A percentile compares a stretch with the other conserved stretches of the same genome.
These are phyloP conservation scores for Hortaea werneckii DNA, from an alignment of 2,329 filamentous ascomycete species.

Conservation along the genomic window DNA sequence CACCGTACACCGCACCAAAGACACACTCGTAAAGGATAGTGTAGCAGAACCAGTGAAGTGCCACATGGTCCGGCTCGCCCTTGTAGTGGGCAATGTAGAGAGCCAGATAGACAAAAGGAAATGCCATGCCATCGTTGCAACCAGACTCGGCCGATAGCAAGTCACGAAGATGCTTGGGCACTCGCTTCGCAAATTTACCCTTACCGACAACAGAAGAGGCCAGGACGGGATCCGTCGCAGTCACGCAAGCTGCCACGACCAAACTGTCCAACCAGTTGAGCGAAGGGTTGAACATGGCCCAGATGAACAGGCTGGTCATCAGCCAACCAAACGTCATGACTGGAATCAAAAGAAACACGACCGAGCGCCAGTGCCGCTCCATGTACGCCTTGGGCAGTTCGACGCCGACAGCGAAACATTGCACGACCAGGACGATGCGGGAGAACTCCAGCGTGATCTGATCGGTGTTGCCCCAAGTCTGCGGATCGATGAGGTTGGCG, in stretches of 20 bases:
- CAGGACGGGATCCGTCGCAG: constrained; percentile 90
- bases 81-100: constrained; percentile 82
- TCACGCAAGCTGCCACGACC: constrained; percentile 82
- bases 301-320: constrained; percentile 84
- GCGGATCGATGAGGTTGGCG: constrained; percentile 67
- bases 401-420: constrained; percentile 86
- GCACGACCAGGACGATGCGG: constrained; percentile 78
- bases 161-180: constrained; percentile 95
- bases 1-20: constrained; percentile 82
- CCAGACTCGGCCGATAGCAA: constrained; percentile 91
- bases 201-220: constrained; percentile 97
- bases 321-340: constrained; percentile 98
- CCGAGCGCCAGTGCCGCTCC: constrained; percentile 94
- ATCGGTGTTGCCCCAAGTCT: constrained; percentile 71
- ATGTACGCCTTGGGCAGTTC: constrained; percentile 91
- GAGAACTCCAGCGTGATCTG: constrained; percentile 84
- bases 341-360: constrained; percentile 75
- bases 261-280: constrained; percentile 86
- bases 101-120: constrained; percentile 90
- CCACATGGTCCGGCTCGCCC: constrained; percentile 51
- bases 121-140: constrained; percentile 99
- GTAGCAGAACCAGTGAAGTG: constrained; percentile 78
- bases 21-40: constrained; percentile 93
- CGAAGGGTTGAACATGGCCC: constrained; percentile 68
- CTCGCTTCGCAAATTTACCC: constrained; percentile 94